Percentiles rank a stretch among this genome's conserved stretches.
These are phyloP conservation scores for Amanita rubescens DNA, from an alignment of 768 basidiomycete genomes.

Conservation along the genomic window DNA sequence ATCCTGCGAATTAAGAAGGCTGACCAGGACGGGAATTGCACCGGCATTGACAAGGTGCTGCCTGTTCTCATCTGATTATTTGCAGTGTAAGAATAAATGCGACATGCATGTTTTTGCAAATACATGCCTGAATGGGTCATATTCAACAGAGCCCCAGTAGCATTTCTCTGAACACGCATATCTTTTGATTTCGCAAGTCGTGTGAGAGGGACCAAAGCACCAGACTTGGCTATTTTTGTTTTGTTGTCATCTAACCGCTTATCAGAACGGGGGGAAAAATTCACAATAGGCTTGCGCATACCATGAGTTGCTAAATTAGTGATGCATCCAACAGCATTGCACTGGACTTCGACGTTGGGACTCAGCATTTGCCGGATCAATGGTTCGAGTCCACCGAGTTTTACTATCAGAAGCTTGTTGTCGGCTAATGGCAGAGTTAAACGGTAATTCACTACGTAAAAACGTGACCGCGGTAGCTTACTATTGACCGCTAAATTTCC, in stretches of 20 bases:
- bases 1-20: slow-evolving; percentile 88
- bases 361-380: slow-evolving; percentile 98
- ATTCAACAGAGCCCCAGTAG: slow-evolving; percentile 94
- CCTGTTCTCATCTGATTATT: slow-evolving; percentile 86
- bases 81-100: slow-evolving; percentile 2
- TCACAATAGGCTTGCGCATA: slow-evolving; percentile 28
- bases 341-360: slow-evolving; percentile 98
- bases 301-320: slow-evolving; percentile 98
- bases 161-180: slow-evolving; percentile 98
- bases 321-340: slow-evolving; percentile 98
- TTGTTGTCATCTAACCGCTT: slow-evolving; percentile 88
- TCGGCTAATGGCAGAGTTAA: slow-evolving; percentile 53
- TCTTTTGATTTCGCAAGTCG: slow-evolving; percentile 95
- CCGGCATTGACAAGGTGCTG: slow-evolving; percentile 98
- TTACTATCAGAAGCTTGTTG: slow-evolving; percentile 98
- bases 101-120: not conserved
- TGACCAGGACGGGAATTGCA: slow-evolving; percentile 95
- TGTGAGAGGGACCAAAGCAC: slow-evolving; percentile 95
- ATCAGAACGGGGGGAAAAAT: slow-evolving; percentile 4
- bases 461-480: slow-evolving; percentile 35
- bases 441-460: slow-evolving; percentile 3
- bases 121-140: slow-evolving; percentile 95
- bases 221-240: slow-evolving; percentile 99
- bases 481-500: slow-evolving; percentile 98
- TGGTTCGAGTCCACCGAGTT: slow-evolving; percentile 94